Base-by-base conservation (phyloP, 345 rosid genomes). In the Abelmoschus esculentus region DNA sequence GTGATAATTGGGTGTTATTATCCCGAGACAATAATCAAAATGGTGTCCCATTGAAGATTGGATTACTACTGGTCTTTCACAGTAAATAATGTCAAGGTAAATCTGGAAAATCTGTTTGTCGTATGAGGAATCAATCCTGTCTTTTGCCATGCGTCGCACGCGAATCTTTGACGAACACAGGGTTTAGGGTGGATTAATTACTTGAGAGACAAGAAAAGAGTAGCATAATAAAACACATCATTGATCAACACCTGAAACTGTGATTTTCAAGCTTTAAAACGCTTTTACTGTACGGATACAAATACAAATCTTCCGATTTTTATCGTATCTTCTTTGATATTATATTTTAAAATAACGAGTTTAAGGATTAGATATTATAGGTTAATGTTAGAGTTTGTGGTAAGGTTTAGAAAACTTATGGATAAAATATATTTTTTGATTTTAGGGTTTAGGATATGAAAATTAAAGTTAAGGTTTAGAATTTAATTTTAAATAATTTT, bases 81-180 rank as follows among this genome's bases (percentile, higher is more conserved):
- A 40, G 73, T 79, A 73, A 74, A 61, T 61, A 29, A 67, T 1
- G 13, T 1, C 42, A 52, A 70, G 68, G 44, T 50, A 76, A 74
- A 71, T 78, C 58, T 54, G 11, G 81, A n/a, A 67, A 74, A 69
- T 62, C 70, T 72, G 32, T 9, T 67, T 73, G 90, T 79, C 69
- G 65, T 34, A 78, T 86, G 81, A 42, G 68, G 80, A 68, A 80
- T 73, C 77, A 3, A 78, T n/a, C 74, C 32, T 75, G 77, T 61
- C 72, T 42, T 38, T 22, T 59, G 70, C 74, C 84, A 81, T 76
- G 81, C 86, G 73, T 44, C 66, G 82, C 89, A 83, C 73, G 83
- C 82, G 77, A 85, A 81, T 78, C 89, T 85, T 81, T 77, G 84
- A 81, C 73, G 75, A 77, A 36, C 7, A 17, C 49, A 49, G 60